These are phyloP conservation scores for Laburnicola sp. DNA, from an alignment of 2,329 filamentous ascomycete species.

Conservation along the genomic window DNA sequence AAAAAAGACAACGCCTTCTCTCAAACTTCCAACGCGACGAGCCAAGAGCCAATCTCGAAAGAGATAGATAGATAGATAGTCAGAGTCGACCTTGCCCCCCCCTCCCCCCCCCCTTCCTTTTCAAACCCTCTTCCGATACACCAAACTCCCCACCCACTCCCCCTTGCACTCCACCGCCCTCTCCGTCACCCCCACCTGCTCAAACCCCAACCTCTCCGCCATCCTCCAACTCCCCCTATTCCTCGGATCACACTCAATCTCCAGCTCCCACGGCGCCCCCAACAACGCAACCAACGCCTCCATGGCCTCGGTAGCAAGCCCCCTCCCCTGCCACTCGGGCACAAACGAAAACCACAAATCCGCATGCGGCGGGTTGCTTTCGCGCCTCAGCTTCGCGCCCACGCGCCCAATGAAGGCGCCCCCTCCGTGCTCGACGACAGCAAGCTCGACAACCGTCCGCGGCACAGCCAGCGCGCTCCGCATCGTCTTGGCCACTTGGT, in stretches of 20 bases:
- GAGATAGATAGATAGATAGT: no score
- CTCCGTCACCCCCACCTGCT: conserved; percentile 28
- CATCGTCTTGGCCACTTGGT: conserved; percentile 25
- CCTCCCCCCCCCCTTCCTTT: no score
- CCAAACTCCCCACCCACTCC: conserved; percentile 38
- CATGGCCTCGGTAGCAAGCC: conserved; percentile 40
- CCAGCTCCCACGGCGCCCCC: conserved; percentile 22
- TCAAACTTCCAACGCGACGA: no score
- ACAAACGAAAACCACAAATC: conserved; percentile 40
- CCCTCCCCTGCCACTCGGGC: conserved; percentile 27
- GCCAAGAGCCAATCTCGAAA: no score
- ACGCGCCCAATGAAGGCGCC: conserved; percentile 33
- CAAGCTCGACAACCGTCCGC: conserved; percentile 34
- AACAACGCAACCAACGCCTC: conserved; percentile 28
- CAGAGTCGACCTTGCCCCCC: no score
- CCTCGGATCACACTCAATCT: conserved; percentile 44
- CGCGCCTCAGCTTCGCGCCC: conserved; percentile 23
- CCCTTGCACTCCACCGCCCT: conserved; percentile 37
- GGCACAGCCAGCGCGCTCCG: conserved; percentile 17
- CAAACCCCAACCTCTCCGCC: conserved; percentile 37
- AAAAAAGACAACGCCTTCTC: no score
- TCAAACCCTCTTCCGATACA: conserved; percentile 24
- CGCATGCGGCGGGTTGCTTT: conserved; percentile 15
- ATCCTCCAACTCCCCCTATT: conserved; percentile 36
- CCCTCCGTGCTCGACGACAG: conserved; percentile 22